These are phyloP conservation scores for Massospora cicadina DNA, from an alignment of 371 early-diverging fungal genomes.

Conservation along the genomic window DNA sequence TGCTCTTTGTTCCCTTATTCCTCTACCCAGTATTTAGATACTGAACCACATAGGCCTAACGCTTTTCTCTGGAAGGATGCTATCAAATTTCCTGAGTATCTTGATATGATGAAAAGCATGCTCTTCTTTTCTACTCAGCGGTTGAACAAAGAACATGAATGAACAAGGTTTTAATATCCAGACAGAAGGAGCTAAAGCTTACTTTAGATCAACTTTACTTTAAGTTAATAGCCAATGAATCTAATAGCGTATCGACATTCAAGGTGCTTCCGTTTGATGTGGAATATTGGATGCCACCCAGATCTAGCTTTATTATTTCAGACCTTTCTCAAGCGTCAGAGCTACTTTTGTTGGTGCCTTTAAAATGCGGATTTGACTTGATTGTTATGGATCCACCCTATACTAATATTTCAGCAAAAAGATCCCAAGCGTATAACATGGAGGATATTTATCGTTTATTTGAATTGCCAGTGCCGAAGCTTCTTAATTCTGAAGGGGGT, in stretches of 20 bases:
- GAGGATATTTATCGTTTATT: conserved; percentile 48
- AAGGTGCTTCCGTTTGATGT: not conserved
- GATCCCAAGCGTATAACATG: conserved; percentile 32
- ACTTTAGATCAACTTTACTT: not conserved
- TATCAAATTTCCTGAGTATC: not conserved
- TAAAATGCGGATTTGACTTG: conserved; percentile 27
- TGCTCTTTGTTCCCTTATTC: not conserved
- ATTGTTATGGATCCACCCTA: conserved; percentile 66
- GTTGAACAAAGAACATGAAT: not conserved
- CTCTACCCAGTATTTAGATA: not conserved
- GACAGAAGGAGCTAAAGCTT: not conserved
- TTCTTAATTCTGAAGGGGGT: conserved; percentile 17
- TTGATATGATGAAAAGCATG: not conserved
- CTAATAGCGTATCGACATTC: not conserved
- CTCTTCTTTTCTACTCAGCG: not conserved
- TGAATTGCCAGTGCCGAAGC: conserved; percentile 29
- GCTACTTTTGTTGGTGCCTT: not conserved
- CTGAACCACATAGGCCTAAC: not conserved
- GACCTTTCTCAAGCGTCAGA: not conserved
- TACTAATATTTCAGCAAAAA: conserved; percentile 40
- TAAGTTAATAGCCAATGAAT: not conserved
- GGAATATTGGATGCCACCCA: not conserved
- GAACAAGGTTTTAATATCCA: not conserved
- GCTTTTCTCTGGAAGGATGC: not conserved
- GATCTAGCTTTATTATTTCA: not conserved